phyloP scores from a whole-genome alignment of 257 asterid species.

The Nemophila menziesii region DNA sequence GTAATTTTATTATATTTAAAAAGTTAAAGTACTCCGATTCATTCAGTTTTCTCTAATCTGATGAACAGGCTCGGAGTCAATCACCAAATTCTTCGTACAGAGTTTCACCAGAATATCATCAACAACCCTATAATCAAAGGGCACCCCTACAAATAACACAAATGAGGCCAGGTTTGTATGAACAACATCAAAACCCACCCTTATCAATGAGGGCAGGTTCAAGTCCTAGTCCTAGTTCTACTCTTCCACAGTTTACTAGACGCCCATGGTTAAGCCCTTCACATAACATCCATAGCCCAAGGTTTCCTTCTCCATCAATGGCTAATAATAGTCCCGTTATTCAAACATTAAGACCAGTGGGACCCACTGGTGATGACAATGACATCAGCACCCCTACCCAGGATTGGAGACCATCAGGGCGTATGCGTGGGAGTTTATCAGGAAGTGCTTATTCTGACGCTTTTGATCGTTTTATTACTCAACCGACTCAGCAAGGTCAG shows the following conservation, averaged over 20 bases:
- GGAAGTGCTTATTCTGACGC: constrained; percentile 55
- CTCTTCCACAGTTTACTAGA: too few relatives aligned
- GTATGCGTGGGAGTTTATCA: constrained; percentile 72
- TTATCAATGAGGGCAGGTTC: constrained; percentile 13
- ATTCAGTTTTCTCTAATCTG: too few relatives aligned
- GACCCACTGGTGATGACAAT: constrained; percentile 14
- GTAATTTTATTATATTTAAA: too few relatives aligned
- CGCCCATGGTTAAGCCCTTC: too few relatives aligned
- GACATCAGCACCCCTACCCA: constrained; percentile 16
- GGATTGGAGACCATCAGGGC: constrained; percentile 41
- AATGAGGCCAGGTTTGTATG: too few relatives aligned
- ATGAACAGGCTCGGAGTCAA: constrained; percentile 25
- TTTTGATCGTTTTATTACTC: constrained; percentile 23
- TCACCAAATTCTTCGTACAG: constrained; percentile 21
- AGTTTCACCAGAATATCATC: constrained; percentile 9
- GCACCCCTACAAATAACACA: too few relatives aligned
- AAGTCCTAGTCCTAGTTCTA: too few relatives aligned
- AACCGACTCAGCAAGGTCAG: constrained; percentile 29
- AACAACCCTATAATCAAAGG: constrained; percentile 17
- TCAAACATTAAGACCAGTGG: constrained; percentile 14
- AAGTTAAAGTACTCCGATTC: too few relatives aligned
- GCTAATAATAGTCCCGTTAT: too few relatives aligned
- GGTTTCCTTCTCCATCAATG: too few relatives aligned
- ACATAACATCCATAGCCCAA: too few relatives aligned
- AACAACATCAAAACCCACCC: too few relatives aligned